Evolutionary conservation across 2,329 filamentous ascomycete species (phyloP).

Genomic region (Rutstroemia sydowiana): DNA sequence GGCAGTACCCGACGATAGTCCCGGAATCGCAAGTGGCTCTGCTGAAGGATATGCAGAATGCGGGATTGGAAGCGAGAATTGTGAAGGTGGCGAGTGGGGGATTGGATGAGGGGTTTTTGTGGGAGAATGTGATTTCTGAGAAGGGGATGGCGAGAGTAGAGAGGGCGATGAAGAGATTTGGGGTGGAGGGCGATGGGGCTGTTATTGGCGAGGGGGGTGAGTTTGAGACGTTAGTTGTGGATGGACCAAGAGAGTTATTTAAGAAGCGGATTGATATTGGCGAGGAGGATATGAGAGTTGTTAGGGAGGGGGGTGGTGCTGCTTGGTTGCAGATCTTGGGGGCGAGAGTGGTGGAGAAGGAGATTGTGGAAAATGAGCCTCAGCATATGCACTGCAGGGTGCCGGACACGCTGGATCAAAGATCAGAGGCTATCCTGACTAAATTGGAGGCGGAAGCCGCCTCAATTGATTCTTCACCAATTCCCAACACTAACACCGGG

Average conservation of each 20-base stretch:
- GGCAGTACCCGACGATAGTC: conserved; percentile 79
- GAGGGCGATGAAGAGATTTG: conserved; percentile 58
- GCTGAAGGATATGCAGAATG: conserved; percentile 71
- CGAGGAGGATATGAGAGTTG: conserved; percentile 43
- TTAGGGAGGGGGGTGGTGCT: conserved; percentile 67
- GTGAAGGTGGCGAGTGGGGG: conserved; percentile 93
- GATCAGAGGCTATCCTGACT: conserved; percentile 38
- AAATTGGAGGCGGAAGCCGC: conserved; percentile 3
- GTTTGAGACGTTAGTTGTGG: conserved; percentile 85
- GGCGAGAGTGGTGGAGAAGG: conserved; percentile 39
- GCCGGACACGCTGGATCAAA: conserved; percentile 60
- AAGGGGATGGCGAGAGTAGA: conserved; percentile 41
- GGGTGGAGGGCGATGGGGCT: conserved; percentile 55
- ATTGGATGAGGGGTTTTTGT: conserved; percentile 71
- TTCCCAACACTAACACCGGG: background rate
- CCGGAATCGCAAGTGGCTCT: conserved; percentile 43
- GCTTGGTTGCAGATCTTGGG: conserved; percentile 59
- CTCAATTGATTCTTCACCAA: background rate
- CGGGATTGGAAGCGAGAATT: conserved; percentile 78
- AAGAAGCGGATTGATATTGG: conserved; percentile 59
- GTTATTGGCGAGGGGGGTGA: conserved; percentile 90
- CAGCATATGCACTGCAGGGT: conserved; percentile 39
- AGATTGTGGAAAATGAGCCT: conserved; percentile 34
- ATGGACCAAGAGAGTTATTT: conserved; percentile 70
- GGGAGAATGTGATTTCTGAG: conserved; percentile 65